Evolutionary conservation across 805 yeast species (phyloP).

Genomic region (Spathaspora sp.): DNA sequence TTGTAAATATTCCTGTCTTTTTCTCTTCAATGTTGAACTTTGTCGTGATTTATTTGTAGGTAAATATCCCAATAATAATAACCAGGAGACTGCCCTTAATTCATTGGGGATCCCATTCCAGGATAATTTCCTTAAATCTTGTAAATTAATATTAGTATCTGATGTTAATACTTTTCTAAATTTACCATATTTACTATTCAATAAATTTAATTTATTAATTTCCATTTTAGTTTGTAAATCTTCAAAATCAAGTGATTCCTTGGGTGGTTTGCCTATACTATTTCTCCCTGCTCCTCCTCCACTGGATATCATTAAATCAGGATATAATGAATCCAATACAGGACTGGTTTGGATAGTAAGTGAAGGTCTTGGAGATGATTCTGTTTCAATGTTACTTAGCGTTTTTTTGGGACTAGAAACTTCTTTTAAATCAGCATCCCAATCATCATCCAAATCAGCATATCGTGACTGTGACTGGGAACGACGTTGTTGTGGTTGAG

Average conservation of each 20-base stretch:
- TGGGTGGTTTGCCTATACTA: background rate
- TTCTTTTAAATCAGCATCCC: slow-evolving; percentile 73
- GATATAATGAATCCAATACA: slow-evolving; percentile 32
- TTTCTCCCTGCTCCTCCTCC: background rate
- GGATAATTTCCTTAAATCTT: slow-evolving; percentile 69
- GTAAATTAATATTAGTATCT: slow-evolving; percentile 55
- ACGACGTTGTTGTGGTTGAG: slow-evolving; percentile 8
- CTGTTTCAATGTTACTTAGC: slow-evolving; percentile 11
- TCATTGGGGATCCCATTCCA: slow-evolving; percentile 94
- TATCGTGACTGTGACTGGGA: slow-evolving; percentile 30
- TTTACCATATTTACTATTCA: slow-evolving; percentile 57
- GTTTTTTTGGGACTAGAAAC: slow-evolving; percentile 13
- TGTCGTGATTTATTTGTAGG: slow-evolving; percentile 84
- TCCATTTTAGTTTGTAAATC: slow-evolving; percentile 41
- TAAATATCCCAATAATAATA: slow-evolving; percentile 79
- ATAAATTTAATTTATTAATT: slow-evolving; percentile 53
- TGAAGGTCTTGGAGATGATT: slow-evolving; percentile 11
- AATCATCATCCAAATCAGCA: slow-evolving; percentile 82
- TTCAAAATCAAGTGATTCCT: slow-evolving; percentile 15
- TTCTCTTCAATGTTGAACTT: slow-evolving; percentile 62
- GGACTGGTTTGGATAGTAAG: slow-evolving; percentile 23
- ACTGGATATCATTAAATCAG: slow-evolving; percentile 30
- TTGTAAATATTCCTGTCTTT: slow-evolving; percentile 80
- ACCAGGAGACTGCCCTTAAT: slow-evolving; percentile 85
- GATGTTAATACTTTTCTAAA: slow-evolving; percentile 59